Base-by-base conservation (phyloP, 768 basidiomycete genomes). In the Boletus rubescentipes region DNA sequence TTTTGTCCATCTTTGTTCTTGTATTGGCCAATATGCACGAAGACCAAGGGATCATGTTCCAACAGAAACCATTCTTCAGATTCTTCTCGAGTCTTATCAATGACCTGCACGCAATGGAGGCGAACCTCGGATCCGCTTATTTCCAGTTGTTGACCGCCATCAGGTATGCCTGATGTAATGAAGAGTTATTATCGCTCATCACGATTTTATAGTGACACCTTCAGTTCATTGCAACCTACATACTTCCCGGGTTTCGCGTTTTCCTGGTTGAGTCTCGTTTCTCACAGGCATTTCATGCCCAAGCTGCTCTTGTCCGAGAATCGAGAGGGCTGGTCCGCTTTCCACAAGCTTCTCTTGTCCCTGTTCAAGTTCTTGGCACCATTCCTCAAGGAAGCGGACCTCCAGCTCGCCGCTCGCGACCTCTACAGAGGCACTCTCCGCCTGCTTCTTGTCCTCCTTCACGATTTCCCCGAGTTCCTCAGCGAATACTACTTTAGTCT, bases 171-270 rank as follows among this genome's bases (percentile, higher is more conserved):
- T 50, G 23, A 41, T 43, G 8, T 9, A 3, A 14, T 26, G 38
- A 4, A 26, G 5, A 15, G 9, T 15, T 14, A 30, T 26, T 44
- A 21, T 29, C 26, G 6, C 47, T 54, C 46, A 54, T 41, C 50
- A 40, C 9, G 32, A 51, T 45, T 30, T 56, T 21, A 30, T 57
- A 96, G 95, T 67, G 95, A 98, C 67, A 93, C 93, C 3, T 86
- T 98, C 70, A 96, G 93, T 68, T 97, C 95, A 40, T 76, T 97
- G 54, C 96, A 98, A 67, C 97, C 97, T 9, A 88, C 87, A 6
- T 93, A 92, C 73, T 98, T 98, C 77, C 97, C 97, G 16, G 92
- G 94, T 9, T 99, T 99, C 71, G 90, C 95, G 2, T 99, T 98
- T 73, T 96, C 94, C 15, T 99, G 96, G 96, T 86, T 98, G 80